phyloP scores from a whole-genome alignment of 2,329 filamentous ascomycete species.

The Alternaria brassicicola region DNA sequence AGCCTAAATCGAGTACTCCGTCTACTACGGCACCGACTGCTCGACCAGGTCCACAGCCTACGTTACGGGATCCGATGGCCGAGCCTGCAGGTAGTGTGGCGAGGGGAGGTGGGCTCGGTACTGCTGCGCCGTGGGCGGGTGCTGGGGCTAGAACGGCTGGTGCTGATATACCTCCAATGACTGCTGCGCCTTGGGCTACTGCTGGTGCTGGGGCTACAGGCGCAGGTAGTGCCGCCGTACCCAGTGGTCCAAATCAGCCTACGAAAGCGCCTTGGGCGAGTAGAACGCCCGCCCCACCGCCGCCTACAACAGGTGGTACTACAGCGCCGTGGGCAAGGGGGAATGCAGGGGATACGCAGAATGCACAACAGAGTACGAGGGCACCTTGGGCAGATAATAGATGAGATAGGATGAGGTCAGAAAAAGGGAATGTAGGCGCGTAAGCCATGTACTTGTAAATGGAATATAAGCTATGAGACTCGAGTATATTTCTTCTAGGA shows the following conservation, averaged over 20 bases:
- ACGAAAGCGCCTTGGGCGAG: constrained; percentile 38
- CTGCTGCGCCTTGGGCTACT: constrained; percentile 12
- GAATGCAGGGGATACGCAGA: background rate
- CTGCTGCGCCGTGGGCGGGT: constrained; percentile 36
- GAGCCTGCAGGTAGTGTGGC: constrained; percentile 19
- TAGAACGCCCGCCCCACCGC: constrained; percentile 26
- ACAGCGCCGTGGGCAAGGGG: constrained; percentile 37
- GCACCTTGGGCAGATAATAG: constrained; percentile 35
- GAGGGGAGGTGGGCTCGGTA: constrained; percentile 10
- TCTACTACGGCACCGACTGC: constrained; percentile 27
- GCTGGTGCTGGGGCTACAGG: background rate
- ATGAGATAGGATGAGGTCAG: background rate
- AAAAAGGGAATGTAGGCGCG: background rate
- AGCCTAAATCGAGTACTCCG: constrained; percentile 34
- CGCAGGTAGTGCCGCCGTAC: constrained; percentile 10
- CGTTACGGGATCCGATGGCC: constrained; percentile 35
- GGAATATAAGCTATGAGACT: background rate
- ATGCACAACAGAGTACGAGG: constrained; percentile 21
- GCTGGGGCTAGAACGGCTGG: background rate
- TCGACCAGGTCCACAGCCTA: constrained; percentile 22
- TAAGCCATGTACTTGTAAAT: background rate
- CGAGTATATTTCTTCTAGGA: background rate
- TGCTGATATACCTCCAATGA: background rate
- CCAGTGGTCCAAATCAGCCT: constrained; percentile 41
- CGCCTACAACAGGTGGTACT: constrained; percentile 22